Conservation (phyloP, 148 eudicot species). For the Cornus kousa region DNA sequence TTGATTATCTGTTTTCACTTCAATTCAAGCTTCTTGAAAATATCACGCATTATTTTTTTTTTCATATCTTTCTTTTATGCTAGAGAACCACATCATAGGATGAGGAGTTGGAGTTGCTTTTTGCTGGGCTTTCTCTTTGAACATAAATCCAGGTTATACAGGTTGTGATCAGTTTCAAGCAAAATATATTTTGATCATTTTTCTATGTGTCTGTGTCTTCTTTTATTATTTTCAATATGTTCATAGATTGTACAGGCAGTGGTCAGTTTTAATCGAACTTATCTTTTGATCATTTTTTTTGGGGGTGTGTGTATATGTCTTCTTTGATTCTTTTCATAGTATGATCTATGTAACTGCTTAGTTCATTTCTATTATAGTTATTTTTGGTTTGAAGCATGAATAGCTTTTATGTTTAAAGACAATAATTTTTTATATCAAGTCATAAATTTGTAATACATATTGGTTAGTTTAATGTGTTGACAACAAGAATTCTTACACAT, state of each 20-base stretch:
- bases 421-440: background rate
- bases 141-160: constrained; percentile 6
- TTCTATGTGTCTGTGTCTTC: too few species aligned
- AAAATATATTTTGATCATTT: background rate
- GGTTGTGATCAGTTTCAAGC: constrained; percentile 3
- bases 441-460: too few species aligned
- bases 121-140: constrained; percentile 71
- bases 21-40: background rate
- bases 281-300: too few species aligned
- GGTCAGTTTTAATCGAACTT: background rate
- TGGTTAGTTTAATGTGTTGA: background rate
- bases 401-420: background rate
- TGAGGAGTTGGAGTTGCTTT: constrained; percentile 80
- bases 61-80: constrained; percentile 8
- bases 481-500: background rate
- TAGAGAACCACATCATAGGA: constrained; percentile 78
- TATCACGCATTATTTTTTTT: constrained; percentile 9
- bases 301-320: too few species aligned
- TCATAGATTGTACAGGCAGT: constrained; percentile 1
- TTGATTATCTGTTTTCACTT: too few species aligned
- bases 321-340: background rate
- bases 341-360: background rate
- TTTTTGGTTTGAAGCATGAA: constrained; percentile 1
- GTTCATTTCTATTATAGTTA: background rate
- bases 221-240: background rate